These are phyloP conservation scores for Camelina laxa DNA, from an alignment of 345 rosid genomes.

Conservation along the genomic window DNA sequence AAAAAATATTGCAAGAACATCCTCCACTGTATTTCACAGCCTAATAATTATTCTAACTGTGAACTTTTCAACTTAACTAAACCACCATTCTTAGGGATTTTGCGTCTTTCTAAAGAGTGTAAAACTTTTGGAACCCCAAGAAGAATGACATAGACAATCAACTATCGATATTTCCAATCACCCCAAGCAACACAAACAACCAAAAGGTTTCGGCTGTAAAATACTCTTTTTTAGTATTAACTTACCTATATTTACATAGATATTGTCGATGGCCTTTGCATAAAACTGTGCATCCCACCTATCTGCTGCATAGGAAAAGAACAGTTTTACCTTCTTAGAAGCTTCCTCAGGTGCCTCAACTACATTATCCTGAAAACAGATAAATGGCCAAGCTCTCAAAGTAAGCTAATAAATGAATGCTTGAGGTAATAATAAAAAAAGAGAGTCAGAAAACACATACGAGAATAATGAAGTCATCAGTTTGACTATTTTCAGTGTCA, in stretches of 20 bases:
- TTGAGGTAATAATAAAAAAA: constrained; percentile 16
- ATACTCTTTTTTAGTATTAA: constrained; percentile 24
- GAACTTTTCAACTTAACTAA: constrained; percentile 14
- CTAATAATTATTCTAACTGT: neutral
- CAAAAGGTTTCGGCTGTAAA: constrained; percentile 2
- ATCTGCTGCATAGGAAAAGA: constrained; percentile 69
- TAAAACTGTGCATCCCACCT: constrained; percentile 85
- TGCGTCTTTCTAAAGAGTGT: neutral
- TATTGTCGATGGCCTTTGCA: constrained; percentile 78
- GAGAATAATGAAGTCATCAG: constrained; percentile 68
- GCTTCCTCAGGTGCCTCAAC: constrained; percentile 65
- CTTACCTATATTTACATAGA: constrained; percentile 79
- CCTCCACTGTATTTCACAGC: constrained; percentile 3
- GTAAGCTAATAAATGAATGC: neutral
- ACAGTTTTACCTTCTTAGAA: constrained; percentile 62
- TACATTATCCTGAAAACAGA: constrained; percentile 57
- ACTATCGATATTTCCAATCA: constrained; percentile 3
- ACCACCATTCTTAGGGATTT: constrained; percentile 13
- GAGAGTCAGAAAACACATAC: constrained; percentile 51
- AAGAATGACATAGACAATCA: neutral
- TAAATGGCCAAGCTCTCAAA: constrained; percentile 23
- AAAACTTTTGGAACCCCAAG: neutral
- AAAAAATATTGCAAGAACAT: neutral
- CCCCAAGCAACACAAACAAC: neutral
- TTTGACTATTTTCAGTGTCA: constrained; percentile 69